A percentile compares a stretch with the other conserved stretches of the same genome.
phyloP scores from a whole-genome alignment of 495 filamentous ascomycete species.

The Hypoxylon fuscum region DNA sequence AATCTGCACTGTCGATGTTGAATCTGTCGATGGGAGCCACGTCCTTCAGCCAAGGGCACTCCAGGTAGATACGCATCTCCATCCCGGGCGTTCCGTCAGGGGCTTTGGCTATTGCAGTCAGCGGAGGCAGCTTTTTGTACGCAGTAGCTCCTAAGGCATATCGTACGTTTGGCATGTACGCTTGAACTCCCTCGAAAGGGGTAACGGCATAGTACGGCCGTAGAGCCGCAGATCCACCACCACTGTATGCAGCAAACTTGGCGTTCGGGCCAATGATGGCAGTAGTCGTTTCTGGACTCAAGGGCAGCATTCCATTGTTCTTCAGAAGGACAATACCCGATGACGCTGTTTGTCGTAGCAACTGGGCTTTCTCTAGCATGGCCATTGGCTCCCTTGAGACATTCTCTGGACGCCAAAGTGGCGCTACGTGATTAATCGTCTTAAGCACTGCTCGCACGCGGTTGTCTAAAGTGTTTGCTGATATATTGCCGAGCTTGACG shows the following conservation, averaged over 20 bases:
- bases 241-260: background rate
- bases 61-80: background rate
- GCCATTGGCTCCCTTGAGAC: background rate
- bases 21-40: background rate
- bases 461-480: constrained; percentile 35
- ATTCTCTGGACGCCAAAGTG: background rate
- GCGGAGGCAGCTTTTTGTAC: background rate
- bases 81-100: background rate
- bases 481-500: constrained; percentile 44
- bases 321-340: background rate
- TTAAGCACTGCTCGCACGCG: background rate
- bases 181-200: background rate
- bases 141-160: background rate
- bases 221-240: background rate
- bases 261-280: background rate
- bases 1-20: background rate
- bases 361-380: background rate
- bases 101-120: background rate
- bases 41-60: background rate
- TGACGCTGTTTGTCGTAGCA: background rate
- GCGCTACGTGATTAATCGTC: background rate
- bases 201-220: background rate
- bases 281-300: background rate
- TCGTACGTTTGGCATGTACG: background rate
- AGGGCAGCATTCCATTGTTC: background rate